Conservation (phyloP, 2,329 filamentous ascomycete species). For the Epichloe amarillans region DNA sequence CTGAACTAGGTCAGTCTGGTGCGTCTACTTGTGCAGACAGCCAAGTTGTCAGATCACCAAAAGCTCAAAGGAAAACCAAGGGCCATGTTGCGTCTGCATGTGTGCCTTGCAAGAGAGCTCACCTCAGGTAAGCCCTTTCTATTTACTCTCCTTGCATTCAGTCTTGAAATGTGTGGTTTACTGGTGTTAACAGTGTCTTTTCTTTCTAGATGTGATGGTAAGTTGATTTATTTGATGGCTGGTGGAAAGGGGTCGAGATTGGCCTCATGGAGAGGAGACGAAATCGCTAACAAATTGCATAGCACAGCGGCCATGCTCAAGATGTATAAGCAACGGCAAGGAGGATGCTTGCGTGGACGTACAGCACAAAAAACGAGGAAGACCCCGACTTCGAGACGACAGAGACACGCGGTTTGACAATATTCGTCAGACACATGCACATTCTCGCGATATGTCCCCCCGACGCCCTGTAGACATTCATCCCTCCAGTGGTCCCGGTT, state of each 20-base stretch:
- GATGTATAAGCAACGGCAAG: conserved; percentile 67
- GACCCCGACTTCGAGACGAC: conserved; percentile 65
- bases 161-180: not conserved
- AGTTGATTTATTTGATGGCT: not conserved
- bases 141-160: not conserved
- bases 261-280: not conserved
- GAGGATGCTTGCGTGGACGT: conserved; percentile 72
- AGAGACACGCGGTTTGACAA: conserved; percentile 45
- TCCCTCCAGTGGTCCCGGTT: conserved; percentile 27
- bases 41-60: conserved; percentile 39
- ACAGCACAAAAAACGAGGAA: conserved; percentile 77
- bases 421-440: conserved; percentile 26
- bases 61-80: conserved; percentile 55
- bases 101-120: conserved; percentile 73
- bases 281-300: conserved; percentile 20
- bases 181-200: not conserved
- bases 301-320: conserved; percentile 66
- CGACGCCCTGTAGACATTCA: conserved; percentile 40
- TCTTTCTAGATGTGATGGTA: conserved; percentile 2
- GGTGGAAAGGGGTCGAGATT: not conserved
- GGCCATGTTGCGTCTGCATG: conserved; percentile 76
- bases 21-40: conserved; percentile 29
- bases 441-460: conserved; percentile 29
- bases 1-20: conserved; percentile 12
- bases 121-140: conserved; percentile 46